Evolutionary conservation across 75 land plant species (phyloP).

Genomic region (Isoetes taiwanensis): DNA sequence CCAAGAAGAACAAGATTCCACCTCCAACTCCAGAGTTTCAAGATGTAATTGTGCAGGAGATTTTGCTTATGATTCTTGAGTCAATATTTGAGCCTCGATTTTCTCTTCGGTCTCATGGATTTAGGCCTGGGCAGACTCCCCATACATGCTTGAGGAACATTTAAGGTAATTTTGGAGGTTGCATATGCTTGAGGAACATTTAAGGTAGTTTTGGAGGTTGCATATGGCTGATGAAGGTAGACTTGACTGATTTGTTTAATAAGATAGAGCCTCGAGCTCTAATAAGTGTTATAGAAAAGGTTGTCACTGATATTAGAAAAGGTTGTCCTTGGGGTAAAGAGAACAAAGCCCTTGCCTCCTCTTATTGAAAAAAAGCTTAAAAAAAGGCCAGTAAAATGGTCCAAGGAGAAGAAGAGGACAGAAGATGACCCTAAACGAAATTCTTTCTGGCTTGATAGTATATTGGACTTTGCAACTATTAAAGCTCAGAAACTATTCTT

Average conservation of each 20-base stretch:
- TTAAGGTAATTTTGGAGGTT: slow-evolving; percentile 54
- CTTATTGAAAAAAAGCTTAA: too few species aligned
- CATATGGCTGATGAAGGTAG: too few species aligned
- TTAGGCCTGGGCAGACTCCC: slow-evolving; percentile 64
- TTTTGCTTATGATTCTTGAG: slow-evolving; percentile 66
- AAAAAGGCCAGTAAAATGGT: too few species aligned
- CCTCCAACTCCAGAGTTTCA: slow-evolving; percentile 54
- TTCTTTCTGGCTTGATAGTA: slow-evolving; percentile 62
- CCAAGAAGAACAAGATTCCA: slow-evolving; percentile 30
- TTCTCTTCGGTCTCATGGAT: slow-evolving; percentile 55
- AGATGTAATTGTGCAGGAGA: slow-evolving; percentile 70
- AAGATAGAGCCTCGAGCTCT: too few species aligned
- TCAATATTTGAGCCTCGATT: slow-evolving; percentile 62
- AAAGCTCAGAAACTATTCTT: slow-evolving; percentile 47
- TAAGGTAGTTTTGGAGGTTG: too few species aligned
- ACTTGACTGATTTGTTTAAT: too few species aligned
- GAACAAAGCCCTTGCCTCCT: too few species aligned
- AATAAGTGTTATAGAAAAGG: too few species aligned
- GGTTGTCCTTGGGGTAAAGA: too few species aligned
- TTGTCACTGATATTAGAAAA: too few species aligned
- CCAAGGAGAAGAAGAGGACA: slow-evolving; percentile 52
- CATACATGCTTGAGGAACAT: slow-evolving; percentile 57
- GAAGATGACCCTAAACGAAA: slow-evolving; percentile 77
- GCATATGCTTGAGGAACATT: too few species aligned
- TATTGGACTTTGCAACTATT: slow-evolving; percentile 64